Percentiles rank a stretch among this genome's conserved stretches.
Conservation (phyloP, 768 basidiomycete genomes). For the Termitomyces sp. region DNA sequence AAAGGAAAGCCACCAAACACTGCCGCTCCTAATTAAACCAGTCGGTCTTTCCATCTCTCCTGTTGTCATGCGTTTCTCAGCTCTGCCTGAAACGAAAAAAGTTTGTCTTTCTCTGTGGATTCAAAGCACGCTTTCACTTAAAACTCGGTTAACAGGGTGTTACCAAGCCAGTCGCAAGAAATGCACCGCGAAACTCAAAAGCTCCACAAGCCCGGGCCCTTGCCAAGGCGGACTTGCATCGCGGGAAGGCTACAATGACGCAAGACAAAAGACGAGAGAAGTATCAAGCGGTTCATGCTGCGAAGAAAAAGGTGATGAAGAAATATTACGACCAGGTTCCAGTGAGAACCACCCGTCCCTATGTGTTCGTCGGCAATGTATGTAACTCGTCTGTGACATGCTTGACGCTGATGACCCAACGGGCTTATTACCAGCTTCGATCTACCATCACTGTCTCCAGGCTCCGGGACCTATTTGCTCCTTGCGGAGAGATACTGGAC, state of each 20-base stretch:
- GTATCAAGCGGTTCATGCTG: conserved; percentile 19
- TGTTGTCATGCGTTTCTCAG: conserved; percentile 6
- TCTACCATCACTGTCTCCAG: conserved; percentile 27
- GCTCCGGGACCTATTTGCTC: conserved; percentile 26
- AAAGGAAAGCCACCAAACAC: not conserved
- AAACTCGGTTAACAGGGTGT: not conserved
- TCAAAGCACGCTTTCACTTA: not conserved
- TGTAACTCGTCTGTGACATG: conserved; percentile 15
- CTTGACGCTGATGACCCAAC: not conserved
- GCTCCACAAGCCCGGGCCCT: not conserved
- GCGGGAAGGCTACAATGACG: conserved; percentile 3
- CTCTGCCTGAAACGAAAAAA: conserved; percentile 1
- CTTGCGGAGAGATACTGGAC: conserved; percentile 28
- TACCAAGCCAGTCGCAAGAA: not conserved
- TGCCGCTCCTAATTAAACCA: not conserved
- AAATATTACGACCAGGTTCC: not conserved
- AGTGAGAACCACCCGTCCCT: conserved; percentile 13
- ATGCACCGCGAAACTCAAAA: not conserved
- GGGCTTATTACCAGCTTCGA: conserved; percentile 20
- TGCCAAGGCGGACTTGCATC: not conserved
- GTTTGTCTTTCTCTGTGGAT: not conserved
- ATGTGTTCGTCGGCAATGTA: conserved; percentile 62
- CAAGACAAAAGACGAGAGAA: conserved; percentile 6
- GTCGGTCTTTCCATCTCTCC: not conserved
- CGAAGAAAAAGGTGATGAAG: conserved; percentile 17